Conservation (phyloP, 768 basidiomycete species). For the Mycena chlorophos region DNA sequence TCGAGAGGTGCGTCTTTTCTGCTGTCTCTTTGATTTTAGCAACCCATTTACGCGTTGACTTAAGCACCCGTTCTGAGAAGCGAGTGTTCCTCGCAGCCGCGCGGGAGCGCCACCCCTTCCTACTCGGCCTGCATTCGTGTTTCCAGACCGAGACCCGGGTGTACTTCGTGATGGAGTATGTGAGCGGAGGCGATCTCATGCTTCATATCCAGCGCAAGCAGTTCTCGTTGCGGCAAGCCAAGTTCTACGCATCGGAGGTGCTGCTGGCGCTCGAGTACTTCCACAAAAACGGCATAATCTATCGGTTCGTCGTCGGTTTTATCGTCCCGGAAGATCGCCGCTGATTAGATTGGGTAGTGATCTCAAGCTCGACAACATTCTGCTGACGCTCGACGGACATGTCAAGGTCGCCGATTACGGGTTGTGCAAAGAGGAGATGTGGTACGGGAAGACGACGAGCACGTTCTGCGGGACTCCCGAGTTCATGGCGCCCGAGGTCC, state of each 20-base stretch:
- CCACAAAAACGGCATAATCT: constrained; percentile 98
- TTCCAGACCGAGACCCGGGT: constrained; percentile 99
- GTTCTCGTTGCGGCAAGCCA: constrained; percentile 97
- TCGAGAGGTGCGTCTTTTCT: constrained; percentile 75
- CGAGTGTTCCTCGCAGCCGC: constrained; percentile 98
- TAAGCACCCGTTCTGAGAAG: constrained; percentile 98
- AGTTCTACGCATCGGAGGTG: constrained; percentile 98
- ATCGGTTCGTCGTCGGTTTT: constrained; percentile 62
- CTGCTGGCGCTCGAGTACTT: constrained; percentile 96
- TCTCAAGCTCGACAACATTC: constrained; percentile 96
- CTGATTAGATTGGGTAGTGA: constrained; percentile 53
- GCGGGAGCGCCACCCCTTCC: constrained; percentile 93
- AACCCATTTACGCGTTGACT: constrained; percentile 16
- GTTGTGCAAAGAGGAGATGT: constrained; percentile 99
- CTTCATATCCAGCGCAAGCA: constrained; percentile 98
- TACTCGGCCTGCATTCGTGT: constrained; percentile 95
- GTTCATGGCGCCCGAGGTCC: constrained; percentile 98
- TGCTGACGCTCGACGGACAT: constrained; percentile 94
- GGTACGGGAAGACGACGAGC: constrained; percentile 91
- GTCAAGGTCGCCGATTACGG: constrained; percentile 99
- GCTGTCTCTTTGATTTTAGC: not conserved
- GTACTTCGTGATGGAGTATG: constrained; percentile 99
- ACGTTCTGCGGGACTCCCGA: constrained; percentile 99
- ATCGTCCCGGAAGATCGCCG: not conserved
- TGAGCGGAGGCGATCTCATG: constrained; percentile 99